Evolutionary conservation across 352 stramenopile genomes (phyloP).

Genomic region (Phytophthora litchii): DNA sequence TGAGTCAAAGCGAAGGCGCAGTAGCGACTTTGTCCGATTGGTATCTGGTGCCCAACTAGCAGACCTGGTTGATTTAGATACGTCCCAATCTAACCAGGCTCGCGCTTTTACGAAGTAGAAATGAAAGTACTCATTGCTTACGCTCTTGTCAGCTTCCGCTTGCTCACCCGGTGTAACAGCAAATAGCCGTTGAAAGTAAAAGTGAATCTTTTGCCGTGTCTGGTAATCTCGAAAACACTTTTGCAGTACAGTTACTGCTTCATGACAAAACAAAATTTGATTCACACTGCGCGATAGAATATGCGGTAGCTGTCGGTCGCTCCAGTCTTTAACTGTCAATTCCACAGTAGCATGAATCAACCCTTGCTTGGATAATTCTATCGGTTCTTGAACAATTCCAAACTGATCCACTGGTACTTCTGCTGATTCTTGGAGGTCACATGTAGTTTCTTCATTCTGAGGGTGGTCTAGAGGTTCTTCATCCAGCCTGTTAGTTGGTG

Average conservation of each 20-base stretch:
- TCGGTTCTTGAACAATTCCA: not conserved
- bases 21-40: not conserved
- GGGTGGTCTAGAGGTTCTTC: not conserved
- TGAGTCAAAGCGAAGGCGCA: slow-evolving; percentile 46
- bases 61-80: not conserved
- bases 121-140: slow-evolving; percentile 20
- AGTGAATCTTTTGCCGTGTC: slow-evolving; percentile 26
- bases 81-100: slow-evolving; percentile 43
- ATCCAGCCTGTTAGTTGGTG: not conserved
- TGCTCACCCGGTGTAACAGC: not conserved
- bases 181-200: slow-evolving; percentile 26
- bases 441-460: not conserved
- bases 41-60: not conserved
- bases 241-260: slow-evolving; percentile 39
- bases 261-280: slow-evolving; percentile 28
- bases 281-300: slow-evolving; percentile 42
- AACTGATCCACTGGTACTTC: not conserved
- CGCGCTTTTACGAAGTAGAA: slow-evolving; percentile 53
- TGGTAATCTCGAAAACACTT: slow-evolving; percentile 29
- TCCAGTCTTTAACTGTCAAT: slow-evolving; percentile 40
- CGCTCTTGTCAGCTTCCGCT: not conserved
- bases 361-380: slow-evolving; percentile 3
- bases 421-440: slow-evolving; percentile 1
- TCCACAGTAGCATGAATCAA: slow-evolving; percentile 17
- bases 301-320: slow-evolving; percentile 39